These are phyloP conservation scores for Ogataea hybrid DNA, from an alignment of 1,139 yeast genomes.

Conservation along the genomic window DNA sequence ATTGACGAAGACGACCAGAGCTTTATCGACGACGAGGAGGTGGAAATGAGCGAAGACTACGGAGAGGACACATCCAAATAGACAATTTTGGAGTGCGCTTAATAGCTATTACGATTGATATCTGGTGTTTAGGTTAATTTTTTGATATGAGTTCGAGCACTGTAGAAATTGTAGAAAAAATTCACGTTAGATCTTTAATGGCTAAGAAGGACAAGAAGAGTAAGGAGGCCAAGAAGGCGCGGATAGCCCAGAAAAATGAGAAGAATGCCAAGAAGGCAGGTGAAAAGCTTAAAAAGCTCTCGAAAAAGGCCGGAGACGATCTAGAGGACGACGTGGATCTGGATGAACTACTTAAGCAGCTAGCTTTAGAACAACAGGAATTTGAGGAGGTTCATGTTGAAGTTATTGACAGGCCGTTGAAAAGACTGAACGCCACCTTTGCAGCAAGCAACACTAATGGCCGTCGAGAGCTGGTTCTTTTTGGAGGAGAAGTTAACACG, in stretches of 20 bases:
- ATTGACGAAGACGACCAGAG: constrained; percentile 28
- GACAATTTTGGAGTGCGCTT: constrained; percentile 1
- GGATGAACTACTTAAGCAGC: constrained; percentile 77
- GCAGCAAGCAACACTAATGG: constrained; percentile 76
- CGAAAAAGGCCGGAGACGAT: constrained; percentile 70
- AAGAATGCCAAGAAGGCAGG: constrained; percentile 76
- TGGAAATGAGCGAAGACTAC: constrained; percentile 36
- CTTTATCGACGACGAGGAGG: constrained; percentile 41
- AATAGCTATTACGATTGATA: constrained; percentile 4
- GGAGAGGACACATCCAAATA: constrained; percentile 33
- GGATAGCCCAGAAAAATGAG: constrained; percentile 79
- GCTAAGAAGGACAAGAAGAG: constrained; percentile 84
- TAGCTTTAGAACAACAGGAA: constrained; percentile 74
- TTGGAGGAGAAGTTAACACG: constrained; percentile 80
- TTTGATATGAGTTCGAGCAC: constrained; percentile 1
- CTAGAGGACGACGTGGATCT: constrained; percentile 82
- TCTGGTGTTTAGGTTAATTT: constrained; percentile 3
- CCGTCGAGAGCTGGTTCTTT: constrained; percentile 71
- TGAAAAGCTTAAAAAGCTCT: constrained; percentile 66
- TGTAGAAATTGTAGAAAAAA: neutral
- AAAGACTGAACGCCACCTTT: constrained; percentile 71
- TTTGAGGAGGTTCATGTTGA: constrained; percentile 71
- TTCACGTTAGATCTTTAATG: no score
- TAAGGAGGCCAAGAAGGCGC: constrained; percentile 88
- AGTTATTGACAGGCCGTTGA: constrained; percentile 56